A percentile compares a stretch with the other conserved stretches of the same genome.
phyloP scores from a whole-genome alignment of 2,329 filamentous ascomycete genomes.

The Alternaria sp. region DNA sequence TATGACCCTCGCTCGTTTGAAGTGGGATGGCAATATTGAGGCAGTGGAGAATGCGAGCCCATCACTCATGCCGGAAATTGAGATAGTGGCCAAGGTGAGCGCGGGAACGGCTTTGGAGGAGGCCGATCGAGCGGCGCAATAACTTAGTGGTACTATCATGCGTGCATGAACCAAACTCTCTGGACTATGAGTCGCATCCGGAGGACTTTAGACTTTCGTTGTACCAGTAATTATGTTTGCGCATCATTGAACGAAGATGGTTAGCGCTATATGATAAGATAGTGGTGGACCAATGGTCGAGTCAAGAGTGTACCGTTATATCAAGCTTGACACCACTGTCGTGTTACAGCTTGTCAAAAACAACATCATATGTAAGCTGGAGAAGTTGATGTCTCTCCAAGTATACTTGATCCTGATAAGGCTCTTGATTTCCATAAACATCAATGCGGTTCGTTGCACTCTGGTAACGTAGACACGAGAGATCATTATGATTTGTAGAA shows the following conservation, averaged over 20 bases:
- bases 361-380: neutral
- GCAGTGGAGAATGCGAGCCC: neutral
- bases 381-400: neutral
- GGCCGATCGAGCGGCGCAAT: neutral
- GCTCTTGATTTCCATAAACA: neutral
- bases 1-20: neutral
- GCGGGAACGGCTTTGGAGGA: neutral
- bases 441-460: neutral
- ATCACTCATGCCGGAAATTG: neutral
- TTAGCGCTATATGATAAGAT: neutral
- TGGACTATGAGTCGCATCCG: neutral
- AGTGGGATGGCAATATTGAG: neutral
- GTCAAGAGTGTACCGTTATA: neutral
- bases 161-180: neutral
- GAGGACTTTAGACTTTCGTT: neutral
- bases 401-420: neutral
- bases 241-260: neutral
- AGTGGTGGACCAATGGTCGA: neutral
- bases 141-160: neutral
- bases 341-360: neutral
- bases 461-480: neutral
- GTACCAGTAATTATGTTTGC: neutral
- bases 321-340: neutral
- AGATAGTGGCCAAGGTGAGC: constrained; percentile 2
- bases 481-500: neutral